These are phyloP conservation scores for Asterophora parasitica DNA, from an alignment of 768 basidiomycete genomes.

Conservation along the genomic window DNA sequence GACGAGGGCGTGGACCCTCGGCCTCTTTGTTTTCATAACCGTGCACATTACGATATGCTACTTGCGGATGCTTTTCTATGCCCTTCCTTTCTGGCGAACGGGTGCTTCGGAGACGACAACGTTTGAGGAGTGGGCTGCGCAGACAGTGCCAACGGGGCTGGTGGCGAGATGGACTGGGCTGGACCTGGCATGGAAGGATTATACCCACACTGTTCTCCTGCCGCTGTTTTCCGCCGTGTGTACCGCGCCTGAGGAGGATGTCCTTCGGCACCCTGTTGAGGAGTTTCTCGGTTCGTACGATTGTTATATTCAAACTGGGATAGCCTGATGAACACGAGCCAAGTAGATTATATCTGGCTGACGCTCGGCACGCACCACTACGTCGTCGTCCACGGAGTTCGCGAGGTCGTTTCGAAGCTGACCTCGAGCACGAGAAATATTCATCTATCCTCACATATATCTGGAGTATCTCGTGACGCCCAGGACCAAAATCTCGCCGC, in stretches of 20 bases:
- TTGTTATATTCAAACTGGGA: neutral
- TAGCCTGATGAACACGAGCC: neutral
- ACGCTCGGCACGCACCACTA: conserved; percentile 69
- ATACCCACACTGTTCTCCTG: conserved; percentile 49
- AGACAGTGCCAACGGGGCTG: conserved; percentile 35
- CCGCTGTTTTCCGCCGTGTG: conserved; percentile 73
- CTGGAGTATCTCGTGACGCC: conserved; percentile 37
- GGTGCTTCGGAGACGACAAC: conserved; percentile 28
- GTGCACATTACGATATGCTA: conserved; percentile 42
- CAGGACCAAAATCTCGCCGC: conserved; percentile 28
- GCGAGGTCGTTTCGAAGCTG: conserved; percentile 53
- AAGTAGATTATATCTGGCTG: conserved; percentile 63
- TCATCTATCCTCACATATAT: conserved; percentile 51
- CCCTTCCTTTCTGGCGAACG: conserved; percentile 38
- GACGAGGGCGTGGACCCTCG: conserved; percentile 24
- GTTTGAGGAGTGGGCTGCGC: conserved; percentile 45
- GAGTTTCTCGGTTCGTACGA: conserved; percentile 55
- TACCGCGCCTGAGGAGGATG: conserved; percentile 53
- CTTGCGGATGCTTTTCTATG: conserved; percentile 36
- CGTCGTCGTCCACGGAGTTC: conserved; percentile 53
- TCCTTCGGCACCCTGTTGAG: conserved; percentile 55
- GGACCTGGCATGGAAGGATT: conserved; percentile 48
- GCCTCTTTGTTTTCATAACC: conserved; percentile 38
- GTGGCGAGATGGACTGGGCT: conserved; percentile 40
- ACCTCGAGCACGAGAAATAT: conserved; percentile 40